Evolutionary conservation across 2,329 filamentous ascomycete species (phyloP), one percentile per base, ranked within the genome.

Genomic region (Sclerotinia nivalis): DNA sequence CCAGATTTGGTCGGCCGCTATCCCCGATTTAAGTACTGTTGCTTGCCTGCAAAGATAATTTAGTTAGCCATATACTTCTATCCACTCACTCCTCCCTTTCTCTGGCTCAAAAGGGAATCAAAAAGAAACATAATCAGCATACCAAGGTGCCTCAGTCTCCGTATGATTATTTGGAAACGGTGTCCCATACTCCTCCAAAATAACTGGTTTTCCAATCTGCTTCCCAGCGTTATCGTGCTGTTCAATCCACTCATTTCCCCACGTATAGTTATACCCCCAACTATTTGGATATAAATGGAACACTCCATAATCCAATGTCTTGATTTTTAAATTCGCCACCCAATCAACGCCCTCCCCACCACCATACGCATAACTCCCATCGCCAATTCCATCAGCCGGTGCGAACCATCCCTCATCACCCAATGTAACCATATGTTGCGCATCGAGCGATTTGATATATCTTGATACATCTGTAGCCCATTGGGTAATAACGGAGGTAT

Each of bases 401-500:
- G 79, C 75, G 5, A 87, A 85, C 56, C 84, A 88, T 9, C 89
- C 88, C 77, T 91, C 89, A 72, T 90, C 88, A 22, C 89, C 88
- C 28, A 88, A 82, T 0, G 85, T 84, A 54, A 90, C 87, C 82
- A 90, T 84, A 77, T 90, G 89, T 60, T 83, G 77, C 1, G 82
- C 73, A 75, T 91, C 89, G 18, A 91, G 81, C 18, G 81, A 84
- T 79, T 91, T 91, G 79, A 91, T 86, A 76, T 89, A 91, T 12
- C 82, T 79, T 37, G 85, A 88, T 2, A 84, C 87, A 7, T 79
- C 79, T 54, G 82, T 80, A 25, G 87, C 87, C 89, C 89, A 91
- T 59, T 85, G 81, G 49, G 83, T 84, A 71, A 91, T 82, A 31
- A 89, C 83, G 10, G 83, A 82, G 1, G 86, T 84, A 54, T 81